Percentiles rank a stretch among this genome's conserved stretches.
These are phyloP conservation scores for Haberlea rhodopensis DNA, from an alignment of 257 asterid species.

Conservation along the genomic window DNA sequence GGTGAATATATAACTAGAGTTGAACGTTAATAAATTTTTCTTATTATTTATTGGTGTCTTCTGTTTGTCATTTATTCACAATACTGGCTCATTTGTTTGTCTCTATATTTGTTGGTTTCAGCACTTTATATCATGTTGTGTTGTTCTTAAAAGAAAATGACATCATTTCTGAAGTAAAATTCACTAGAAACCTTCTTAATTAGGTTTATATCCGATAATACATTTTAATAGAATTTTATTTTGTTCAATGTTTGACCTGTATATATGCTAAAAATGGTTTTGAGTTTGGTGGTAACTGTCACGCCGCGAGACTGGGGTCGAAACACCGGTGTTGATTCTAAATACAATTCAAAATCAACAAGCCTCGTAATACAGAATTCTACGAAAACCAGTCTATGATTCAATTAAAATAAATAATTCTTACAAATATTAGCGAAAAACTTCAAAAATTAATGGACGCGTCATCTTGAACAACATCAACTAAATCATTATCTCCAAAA, in stretches of 20 bases:
- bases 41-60: neutral
- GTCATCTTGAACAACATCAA: too few species aligned
- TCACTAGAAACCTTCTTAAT: constrained; percentile 12
- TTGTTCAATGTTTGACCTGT: neutral
- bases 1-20: constrained; percentile 45
- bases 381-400: too few species aligned
- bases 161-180: constrained; percentile 1
- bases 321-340: too few species aligned
- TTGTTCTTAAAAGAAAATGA: constrained; percentile 17
- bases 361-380: too few species aligned
- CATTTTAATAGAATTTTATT: neutral
- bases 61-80: neutral
- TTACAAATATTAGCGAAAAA: too few species aligned
- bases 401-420: too few species aligned
- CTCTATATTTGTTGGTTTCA: constrained; percentile 15
- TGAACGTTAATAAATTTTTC: constrained; percentile 3
- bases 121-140: constrained; percentile 12
- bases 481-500: too few species aligned
- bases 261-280: neutral
- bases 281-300: too few species aligned
- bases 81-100: neutral
- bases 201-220: constrained; percentile 17
- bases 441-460: too few species aligned
- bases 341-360: too few species aligned
- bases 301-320: too few species aligned